Evolutionary conservation across 2,329 filamentous ascomycete genomes (phyloP).

Genomic region (Rutstroemia sp.): DNA sequence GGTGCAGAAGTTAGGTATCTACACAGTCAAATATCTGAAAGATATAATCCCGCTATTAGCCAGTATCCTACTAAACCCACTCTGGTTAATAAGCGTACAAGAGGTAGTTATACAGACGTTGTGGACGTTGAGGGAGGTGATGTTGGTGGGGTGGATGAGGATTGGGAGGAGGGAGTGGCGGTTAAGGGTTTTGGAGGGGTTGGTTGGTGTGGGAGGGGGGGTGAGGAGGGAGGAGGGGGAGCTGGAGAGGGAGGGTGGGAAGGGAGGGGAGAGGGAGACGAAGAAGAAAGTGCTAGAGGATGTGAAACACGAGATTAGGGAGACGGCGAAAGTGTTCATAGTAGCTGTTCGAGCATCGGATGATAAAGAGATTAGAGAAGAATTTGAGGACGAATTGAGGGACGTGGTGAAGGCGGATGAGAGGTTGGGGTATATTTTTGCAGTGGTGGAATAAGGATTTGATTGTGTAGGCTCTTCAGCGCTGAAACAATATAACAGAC

Average conservation of each 20-base stretch:
- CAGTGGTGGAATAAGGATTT: not conserved
- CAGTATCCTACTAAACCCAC: slow-evolving; percentile 59
- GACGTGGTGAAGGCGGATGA: slow-evolving; percentile 22
- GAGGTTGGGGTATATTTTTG: not conserved
- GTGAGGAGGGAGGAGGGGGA: slow-evolving; percentile 50
- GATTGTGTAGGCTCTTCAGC: too few relatives aligned
- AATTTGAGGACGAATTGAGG: slow-evolving; percentile 18
- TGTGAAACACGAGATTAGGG: slow-evolving; percentile 18
- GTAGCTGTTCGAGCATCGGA: slow-evolving; percentile 14
- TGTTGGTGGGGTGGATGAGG: slow-evolving; percentile 64
- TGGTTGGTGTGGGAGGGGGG: slow-evolving; percentile 35
- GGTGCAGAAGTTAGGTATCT: slow-evolving; percentile 50
- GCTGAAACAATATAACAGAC: too few relatives aligned
- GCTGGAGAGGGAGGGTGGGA: not conserved
- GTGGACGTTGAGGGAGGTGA: slow-evolving; percentile 45
- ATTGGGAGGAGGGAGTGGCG: slow-evolving; percentile 47
- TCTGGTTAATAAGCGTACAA: slow-evolving; percentile 47
- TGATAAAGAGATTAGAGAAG: not conserved
- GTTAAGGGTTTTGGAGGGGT: slow-evolving; percentile 54
- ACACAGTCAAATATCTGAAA: slow-evolving; percentile 60
- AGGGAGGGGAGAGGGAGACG: slow-evolving; percentile 8
- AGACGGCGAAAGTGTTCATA: slow-evolving; percentile 19
- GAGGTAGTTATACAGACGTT: slow-evolving; percentile 41
- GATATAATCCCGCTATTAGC: slow-evolving; percentile 40
- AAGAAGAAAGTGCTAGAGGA: slow-evolving; percentile 2